Percentiles rank a stretch among this genome's conserved stretches.
Conservation (phyloP, 2,329 filamentous ascomycete genomes). For the Fusarium tricinctum region DNA sequence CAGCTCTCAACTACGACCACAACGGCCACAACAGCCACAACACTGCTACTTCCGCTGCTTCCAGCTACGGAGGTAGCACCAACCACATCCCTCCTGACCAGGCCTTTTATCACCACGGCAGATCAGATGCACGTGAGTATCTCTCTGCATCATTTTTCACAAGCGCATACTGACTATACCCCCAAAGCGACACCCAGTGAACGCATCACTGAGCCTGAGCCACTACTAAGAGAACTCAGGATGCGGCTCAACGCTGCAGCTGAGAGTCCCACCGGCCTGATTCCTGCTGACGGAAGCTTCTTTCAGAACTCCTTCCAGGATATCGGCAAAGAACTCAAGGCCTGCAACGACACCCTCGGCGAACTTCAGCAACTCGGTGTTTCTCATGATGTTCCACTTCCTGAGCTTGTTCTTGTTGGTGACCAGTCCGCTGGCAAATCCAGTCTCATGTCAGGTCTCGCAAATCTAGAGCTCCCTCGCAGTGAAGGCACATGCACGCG, state of each 20-base stretch:
- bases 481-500: slow-evolving; percentile 81
- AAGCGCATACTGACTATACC: slow-evolving; percentile 21
- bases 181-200: slow-evolving; percentile 57
- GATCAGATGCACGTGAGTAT: slow-evolving; percentile 59
- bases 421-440: slow-evolving; percentile 90
- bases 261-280: slow-evolving; percentile 46
- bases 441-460: slow-evolving; percentile 73
- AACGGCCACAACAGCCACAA: too few relatives aligned
- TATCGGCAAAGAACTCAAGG: slow-evolving; percentile 74
- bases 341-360: slow-evolving; percentile 74
- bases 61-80: slow-evolving; percentile 40
- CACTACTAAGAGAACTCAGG: slow-evolving; percentile 57
- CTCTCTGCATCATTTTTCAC: background rate
- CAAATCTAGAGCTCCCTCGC: slow-evolving; percentile 79
- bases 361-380: slow-evolving; percentile 80
- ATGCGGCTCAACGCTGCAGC: slow-evolving; percentile 45
- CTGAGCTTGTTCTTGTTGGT: slow-evolving; percentile 85
- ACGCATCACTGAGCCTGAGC: slow-evolving; percentile 54
- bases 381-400: slow-evolving; percentile 77
- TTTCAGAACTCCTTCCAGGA: slow-evolving; percentile 62
- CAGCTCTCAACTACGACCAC: slow-evolving; percentile 12
- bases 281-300: slow-evolving; percentile 54
- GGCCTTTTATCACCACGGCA: slow-evolving; percentile 48
- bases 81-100: slow-evolving; percentile 35
- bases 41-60: slow-evolving; percentile 30